These are phyloP conservation scores for Leccinum ochraceum DNA, from an alignment of 768 basidiomycete species.

Conservation along the genomic window DNA sequence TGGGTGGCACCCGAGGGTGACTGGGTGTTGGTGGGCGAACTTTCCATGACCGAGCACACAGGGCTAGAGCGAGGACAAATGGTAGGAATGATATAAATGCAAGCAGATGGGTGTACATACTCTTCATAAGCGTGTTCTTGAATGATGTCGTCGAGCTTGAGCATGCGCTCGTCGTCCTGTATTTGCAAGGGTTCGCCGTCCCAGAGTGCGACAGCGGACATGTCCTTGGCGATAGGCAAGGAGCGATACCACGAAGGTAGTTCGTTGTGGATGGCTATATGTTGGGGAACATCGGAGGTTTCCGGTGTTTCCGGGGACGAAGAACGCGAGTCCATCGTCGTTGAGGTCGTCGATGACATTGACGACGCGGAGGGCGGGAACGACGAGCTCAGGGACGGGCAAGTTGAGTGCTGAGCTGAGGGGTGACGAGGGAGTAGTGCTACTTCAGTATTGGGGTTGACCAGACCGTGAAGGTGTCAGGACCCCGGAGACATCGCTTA, in stretches of 20 bases:
- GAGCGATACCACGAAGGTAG: slow-evolving; percentile 60
- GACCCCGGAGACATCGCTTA: slow-evolving; percentile 25
- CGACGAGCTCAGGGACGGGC: slow-evolving; percentile 1
- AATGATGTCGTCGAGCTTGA: slow-evolving; percentile 71
- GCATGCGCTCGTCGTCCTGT: slow-evolving; percentile 54
- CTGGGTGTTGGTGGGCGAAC: slow-evolving; percentile 10
- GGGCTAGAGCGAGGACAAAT: slow-evolving; percentile 13
- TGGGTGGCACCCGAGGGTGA: slow-evolving; percentile 34
- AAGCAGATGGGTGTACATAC: slow-evolving; percentile 42
- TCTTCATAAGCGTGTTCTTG: slow-evolving; percentile 76
- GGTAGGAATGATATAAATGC: slow-evolving; percentile 1
- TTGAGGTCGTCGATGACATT: slow-evolving; percentile 53
- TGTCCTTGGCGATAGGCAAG: slow-evolving; percentile 42
- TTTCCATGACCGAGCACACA: slow-evolving; percentile 23
- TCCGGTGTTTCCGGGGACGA: slow-evolving; percentile 74
- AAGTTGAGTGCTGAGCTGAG: not conserved
- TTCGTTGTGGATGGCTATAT: slow-evolving; percentile 50
- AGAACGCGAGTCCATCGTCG: slow-evolving; percentile 61
- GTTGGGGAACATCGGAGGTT: slow-evolving; percentile 53
- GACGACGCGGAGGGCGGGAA: slow-evolving; percentile 12
- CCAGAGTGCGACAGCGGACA: slow-evolving; percentile 44
- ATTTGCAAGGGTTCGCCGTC: slow-evolving; percentile 46
- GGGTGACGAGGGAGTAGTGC: not conserved
- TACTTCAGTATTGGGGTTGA: too few relatives aligned
- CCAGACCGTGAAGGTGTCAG: not conserved